These are phyloP conservation scores for Beta macrorhiza DNA, from an alignment of 179 eudicot genomes.

Conservation along the genomic window DNA sequence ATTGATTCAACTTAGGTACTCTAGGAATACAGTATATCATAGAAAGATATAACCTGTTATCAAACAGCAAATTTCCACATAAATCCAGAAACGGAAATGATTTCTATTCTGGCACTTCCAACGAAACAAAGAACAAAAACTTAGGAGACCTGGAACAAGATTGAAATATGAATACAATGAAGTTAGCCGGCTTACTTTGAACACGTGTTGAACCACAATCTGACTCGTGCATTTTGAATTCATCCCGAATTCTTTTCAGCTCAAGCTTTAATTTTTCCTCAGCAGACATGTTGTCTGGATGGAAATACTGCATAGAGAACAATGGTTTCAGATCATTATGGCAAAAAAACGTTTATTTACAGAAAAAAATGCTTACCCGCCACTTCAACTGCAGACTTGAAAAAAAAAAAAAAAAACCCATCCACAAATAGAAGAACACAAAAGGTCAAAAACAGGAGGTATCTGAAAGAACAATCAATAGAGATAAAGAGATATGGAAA, in stretches of 20 bases:
- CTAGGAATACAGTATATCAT: neutral
- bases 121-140: neutral
- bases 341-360: too few species aligned
- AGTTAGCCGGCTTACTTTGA: slow-evolving; percentile 57
- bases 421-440: too few species aligned
- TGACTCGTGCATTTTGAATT: slow-evolving; percentile 86
- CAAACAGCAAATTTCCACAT: neutral
- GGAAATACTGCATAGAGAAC: slow-evolving; percentile 71
- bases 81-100: neutral
- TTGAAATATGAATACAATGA: neutral
- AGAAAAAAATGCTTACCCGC: too few species aligned
- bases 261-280: slow-evolving; percentile 79
- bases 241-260: slow-evolving; percentile 73
- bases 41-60: neutral
- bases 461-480: too few species aligned
- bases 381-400: too few species aligned
- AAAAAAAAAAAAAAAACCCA: too few species aligned
- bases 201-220: slow-evolving; percentile 98
- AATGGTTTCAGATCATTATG: slow-evolving; percentile 7
- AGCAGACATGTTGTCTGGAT: slow-evolving; percentile 94
- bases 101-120: neutral
- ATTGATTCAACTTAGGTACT: neutral
- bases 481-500: too few species aligned
- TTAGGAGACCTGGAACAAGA: neutral
- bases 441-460: too few species aligned